Evolutionary conservation across 768 basidiomycete species (phyloP).

Genomic region (Xerocomellus intermedius): DNA sequence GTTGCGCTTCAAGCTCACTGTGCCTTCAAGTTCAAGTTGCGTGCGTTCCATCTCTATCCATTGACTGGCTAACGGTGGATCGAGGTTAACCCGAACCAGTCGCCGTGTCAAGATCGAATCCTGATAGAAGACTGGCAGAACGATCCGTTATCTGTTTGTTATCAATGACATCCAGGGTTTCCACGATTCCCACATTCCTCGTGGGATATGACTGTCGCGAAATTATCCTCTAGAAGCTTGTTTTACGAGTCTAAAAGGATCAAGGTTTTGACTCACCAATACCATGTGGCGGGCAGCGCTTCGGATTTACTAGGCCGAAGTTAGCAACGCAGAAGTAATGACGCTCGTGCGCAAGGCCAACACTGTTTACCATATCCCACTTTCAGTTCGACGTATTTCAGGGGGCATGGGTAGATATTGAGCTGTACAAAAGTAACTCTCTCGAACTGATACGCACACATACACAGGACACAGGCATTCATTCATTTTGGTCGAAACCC

Average conservation of each 20-base stretch:
- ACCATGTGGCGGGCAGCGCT: not conserved
- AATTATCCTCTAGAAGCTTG: too few species aligned
- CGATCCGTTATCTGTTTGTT: not conserved
- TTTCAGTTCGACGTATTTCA: too few species aligned
- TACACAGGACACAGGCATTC: too few species aligned
- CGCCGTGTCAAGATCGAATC: not conserved
- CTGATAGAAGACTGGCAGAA: too few species aligned
- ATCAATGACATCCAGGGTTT: not conserved
- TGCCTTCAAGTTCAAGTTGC: not conserved
- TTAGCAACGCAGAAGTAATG: not conserved
- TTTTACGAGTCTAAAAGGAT: not conserved
- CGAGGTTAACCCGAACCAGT: not conserved
- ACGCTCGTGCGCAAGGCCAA: too few species aligned
- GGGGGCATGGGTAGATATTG: too few species aligned
- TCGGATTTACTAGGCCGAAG: not conserved
- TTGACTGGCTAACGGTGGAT: not conserved
- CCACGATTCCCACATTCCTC: too few species aligned
- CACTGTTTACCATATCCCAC: too few species aligned
- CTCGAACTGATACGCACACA: too few species aligned
- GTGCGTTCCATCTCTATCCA: not conserved
- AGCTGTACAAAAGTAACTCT: too few species aligned
- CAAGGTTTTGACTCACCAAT: not conserved
- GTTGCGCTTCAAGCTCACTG: conserved; percentile 2
- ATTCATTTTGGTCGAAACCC: too few species aligned
- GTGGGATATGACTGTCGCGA: too few species aligned